These are phyloP conservation scores for Caloboletus inedulis DNA, from an alignment of 1,284 basidiomycete genomes.

Conservation along the genomic window DNA sequence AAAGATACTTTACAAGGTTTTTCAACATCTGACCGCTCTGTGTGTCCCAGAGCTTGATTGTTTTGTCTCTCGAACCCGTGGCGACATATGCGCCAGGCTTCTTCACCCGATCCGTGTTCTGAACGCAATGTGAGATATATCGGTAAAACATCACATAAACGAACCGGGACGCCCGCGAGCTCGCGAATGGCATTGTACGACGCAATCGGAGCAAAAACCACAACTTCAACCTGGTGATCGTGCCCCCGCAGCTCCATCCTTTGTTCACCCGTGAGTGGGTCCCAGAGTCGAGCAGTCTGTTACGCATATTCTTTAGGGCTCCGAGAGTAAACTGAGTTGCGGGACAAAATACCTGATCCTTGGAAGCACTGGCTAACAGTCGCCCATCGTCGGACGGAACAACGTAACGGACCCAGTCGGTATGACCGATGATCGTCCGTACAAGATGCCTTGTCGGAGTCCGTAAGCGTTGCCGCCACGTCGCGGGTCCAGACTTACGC, in stretches of 20 bases:
- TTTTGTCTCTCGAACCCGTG: conserved; percentile 86
- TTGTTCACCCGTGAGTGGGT: conserved; percentile 70
- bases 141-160: conserved; percentile 8
- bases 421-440: conserved; percentile 55
- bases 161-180: conserved; percentile 67
- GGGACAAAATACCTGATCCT: conserved; percentile 65
- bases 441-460: conserved; percentile 48
- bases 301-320: conserved; percentile 4
- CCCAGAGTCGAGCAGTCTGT: conserved; percentile 83
- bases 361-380: conserved; percentile 76
- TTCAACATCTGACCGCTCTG: conserved; percentile 73
- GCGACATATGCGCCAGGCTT: conserved; percentile 61
- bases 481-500: conserved; percentile 49
- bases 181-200: conserved; percentile 78
- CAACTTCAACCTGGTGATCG: conserved; percentile 83
- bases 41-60: conserved; percentile 84
- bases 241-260: conserved; percentile 86
- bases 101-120: conserved; percentile 46
- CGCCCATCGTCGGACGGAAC: conserved; percentile 75
- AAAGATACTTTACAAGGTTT: conserved; percentile 44
- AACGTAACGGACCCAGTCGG: conserved; percentile 62
- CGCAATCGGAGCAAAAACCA: conserved; percentile 75
- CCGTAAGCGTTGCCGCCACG: conserved; percentile 11
- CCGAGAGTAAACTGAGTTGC: conserved; percentile 1
- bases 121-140: conserved; percentile 10